These are phyloP conservation scores for Nigrograna mackinnonii DNA, from an alignment of 2,329 filamentous ascomycete genomes.

Conservation along the genomic window DNA sequence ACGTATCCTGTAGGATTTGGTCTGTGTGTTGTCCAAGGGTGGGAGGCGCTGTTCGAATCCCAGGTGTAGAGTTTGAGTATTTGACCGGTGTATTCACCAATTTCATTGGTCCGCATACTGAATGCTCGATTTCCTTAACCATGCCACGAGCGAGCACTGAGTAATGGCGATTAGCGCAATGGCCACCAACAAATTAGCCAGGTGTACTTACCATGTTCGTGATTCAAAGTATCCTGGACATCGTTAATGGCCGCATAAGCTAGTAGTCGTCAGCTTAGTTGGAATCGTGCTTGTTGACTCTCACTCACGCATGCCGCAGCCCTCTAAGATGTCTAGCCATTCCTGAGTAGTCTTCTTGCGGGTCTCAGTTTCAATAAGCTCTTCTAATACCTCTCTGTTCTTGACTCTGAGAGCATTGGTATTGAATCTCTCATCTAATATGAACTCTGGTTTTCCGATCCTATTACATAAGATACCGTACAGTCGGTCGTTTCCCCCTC, in stretches of 20 bases:
- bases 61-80: constrained; percentile 80
- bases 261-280: constrained; percentile 11
- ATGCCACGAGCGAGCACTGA: constrained; percentile 75
- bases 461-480: constrained; percentile 63
- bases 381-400: constrained; percentile 77
- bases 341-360: constrained; percentile 78
- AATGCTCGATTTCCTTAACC: constrained; percentile 87
- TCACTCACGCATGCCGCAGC: constrained; percentile 74
- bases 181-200: too few species aligned
- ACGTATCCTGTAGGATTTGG: constrained; percentile 33
- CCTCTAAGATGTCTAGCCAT: constrained; percentile 86
- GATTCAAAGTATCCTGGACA: constrained; percentile 79
- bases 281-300: not conserved
- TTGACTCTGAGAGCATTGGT: constrained; percentile 64
- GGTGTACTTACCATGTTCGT: constrained; percentile 71
- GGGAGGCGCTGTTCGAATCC: constrained; percentile 77
- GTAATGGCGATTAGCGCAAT: too few species aligned
- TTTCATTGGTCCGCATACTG: constrained; percentile 80
- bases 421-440: constrained; percentile 57
- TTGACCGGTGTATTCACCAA: constrained; percentile 95
- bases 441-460: constrained; percentile 63
- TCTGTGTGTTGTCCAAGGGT: constrained; percentile 62
- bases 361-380: constrained; percentile 76
- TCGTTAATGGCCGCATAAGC: constrained; percentile 93
- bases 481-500: constrained; percentile 66